These are phyloP conservation scores for Candida sakaeoensis DNA, from an alignment of 805 yeast genomes.

Conservation along the genomic window DNA sequence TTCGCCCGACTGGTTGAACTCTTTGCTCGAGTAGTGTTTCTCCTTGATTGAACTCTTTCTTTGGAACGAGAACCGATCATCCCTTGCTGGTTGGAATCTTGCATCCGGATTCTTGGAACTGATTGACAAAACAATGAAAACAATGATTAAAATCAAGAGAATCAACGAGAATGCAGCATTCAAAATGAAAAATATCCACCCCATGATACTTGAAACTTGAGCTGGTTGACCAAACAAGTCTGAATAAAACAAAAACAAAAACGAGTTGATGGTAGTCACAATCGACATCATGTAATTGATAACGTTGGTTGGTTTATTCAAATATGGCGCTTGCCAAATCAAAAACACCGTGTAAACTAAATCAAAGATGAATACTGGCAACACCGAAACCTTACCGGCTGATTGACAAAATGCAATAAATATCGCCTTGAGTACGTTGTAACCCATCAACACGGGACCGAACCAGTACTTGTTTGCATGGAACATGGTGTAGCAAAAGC, in stretches of 20 bases:
- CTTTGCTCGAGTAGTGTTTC: slow-evolving; percentile 4
- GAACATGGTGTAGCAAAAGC: slow-evolving; percentile 88
- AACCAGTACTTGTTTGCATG: slow-evolving; percentile 81
- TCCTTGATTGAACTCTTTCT: slow-evolving; percentile 33
- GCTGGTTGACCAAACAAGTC: slow-evolving; percentile 78
- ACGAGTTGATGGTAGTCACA: slow-evolving; percentile 74
- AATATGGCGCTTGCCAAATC: slow-evolving; percentile 66
- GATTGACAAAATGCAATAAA: slow-evolving; percentile 77
- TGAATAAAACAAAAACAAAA: slow-evolving; percentile 82
- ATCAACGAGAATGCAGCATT: slow-evolving; percentile 86
- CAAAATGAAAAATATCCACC: slow-evolving; percentile 81
- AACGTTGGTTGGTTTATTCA: slow-evolving; percentile 79
- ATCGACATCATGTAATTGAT: slow-evolving; percentile 69
- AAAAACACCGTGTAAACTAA: slow-evolving; percentile 62
- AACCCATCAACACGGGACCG: slow-evolving; percentile 59
- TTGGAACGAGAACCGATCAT: slow-evolving; percentile 90
- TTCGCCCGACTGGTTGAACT: slow-evolving; percentile 33
- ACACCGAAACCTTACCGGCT: slow-evolving; percentile 77
- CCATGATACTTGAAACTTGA: slow-evolving; percentile 81
- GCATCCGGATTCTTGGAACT: slow-evolving; percentile 85
- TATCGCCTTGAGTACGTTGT: slow-evolving; percentile 61
- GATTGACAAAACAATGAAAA: slow-evolving; percentile 57
- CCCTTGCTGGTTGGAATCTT: slow-evolving; percentile 82
- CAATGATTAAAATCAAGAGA: slow-evolving; percentile 65
- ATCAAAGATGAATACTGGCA: slow-evolving; percentile 74